Evolutionary conservation across 805 yeast species (phyloP).

Genomic region (Monosporozyma solicola): DNA sequence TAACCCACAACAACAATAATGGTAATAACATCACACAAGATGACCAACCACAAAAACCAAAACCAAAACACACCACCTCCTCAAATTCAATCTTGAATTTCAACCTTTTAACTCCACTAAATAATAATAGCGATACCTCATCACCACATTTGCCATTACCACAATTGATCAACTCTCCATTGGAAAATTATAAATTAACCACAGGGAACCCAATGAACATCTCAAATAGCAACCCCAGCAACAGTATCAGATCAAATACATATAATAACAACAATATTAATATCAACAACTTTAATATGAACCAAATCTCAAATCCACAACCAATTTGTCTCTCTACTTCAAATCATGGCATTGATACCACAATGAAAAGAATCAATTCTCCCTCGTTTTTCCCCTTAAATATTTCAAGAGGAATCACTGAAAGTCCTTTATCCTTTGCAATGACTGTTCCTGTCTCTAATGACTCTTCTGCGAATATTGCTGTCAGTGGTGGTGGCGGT

Average conservation of each 20-base stretch:
- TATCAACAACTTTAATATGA: neutral
- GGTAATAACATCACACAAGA: neutral
- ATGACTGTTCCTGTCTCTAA: neutral
- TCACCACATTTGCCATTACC: neutral
- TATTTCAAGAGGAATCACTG: constrained; percentile 26
- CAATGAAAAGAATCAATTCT: constrained; percentile 19
- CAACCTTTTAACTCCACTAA: neutral
- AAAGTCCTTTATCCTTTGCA: constrained; percentile 18
- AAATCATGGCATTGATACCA: neutral
- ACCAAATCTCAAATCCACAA: neutral
- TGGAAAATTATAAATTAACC: constrained; percentile 1
- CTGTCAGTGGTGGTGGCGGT: too few species aligned
- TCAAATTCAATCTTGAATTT: neutral
- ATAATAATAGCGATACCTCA: neutral
- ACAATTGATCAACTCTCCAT: neutral
- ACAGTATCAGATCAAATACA: neutral
- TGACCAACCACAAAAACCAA: neutral
- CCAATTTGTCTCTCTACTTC: constrained; percentile 7
- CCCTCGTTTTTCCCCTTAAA: constrained; percentile 25
- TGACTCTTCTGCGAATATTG: neutral
- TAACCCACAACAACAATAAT: neutral
- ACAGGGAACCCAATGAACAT: neutral
- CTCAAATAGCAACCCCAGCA: neutral
- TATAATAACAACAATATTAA: neutral
- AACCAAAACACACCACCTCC: neutral